Evolutionary conservation across 225 moss, liverwort and hornwort species (phyloP), one percentile per base, ranked within the genome.

Genomic region (Pseudoscleropodium purum): DNA sequence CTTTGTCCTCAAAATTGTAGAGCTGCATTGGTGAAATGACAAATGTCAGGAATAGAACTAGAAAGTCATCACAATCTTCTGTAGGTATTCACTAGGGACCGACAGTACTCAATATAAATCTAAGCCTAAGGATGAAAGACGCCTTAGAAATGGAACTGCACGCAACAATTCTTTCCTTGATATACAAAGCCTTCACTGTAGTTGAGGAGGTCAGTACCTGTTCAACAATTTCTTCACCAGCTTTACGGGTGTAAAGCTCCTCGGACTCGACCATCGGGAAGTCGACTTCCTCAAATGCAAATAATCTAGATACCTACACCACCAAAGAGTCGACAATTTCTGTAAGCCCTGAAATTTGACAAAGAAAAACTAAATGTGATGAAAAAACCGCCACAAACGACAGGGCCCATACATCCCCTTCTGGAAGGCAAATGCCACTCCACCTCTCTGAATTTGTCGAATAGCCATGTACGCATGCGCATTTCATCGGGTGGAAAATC

Each of bases 241-340:
- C 98, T 93, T 99, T 99, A 60, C 97, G 96, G 78, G 96, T 95
- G 83, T 96, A 99, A 27, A 99, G 96, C 86, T 96, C 99, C 90
- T 99, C 99, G 5, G 98, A 97, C 87, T 99, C 98, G 87, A 99
- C 91, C 92, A 99, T 94, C 51, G 98, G 98, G 65, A 99, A 99
- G 89, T 97, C 96, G 78, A 99, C 92, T 89, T 97, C 99, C 89
- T 99, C 99, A 91, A 97, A 99, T 68, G 95, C 97, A 88, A 93
- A 97, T 65, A 96, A 92, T 89, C 93, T 96, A 88, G 98, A 98
- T 66, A 98, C 98, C 97, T 98, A 92, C 91, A 92, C 79, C 84
- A 88, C 39, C 84, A 61, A 76, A 88, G 61, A 75, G 60, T 10
- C 76, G 17, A 82, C 19, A 82, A 29, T 37, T 49, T 88, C 63